These are phyloP conservation scores for Lodderomyces pseudojiufengensis DNA, from an alignment of 1,139 yeast genomes.

Conservation along the genomic window DNA sequence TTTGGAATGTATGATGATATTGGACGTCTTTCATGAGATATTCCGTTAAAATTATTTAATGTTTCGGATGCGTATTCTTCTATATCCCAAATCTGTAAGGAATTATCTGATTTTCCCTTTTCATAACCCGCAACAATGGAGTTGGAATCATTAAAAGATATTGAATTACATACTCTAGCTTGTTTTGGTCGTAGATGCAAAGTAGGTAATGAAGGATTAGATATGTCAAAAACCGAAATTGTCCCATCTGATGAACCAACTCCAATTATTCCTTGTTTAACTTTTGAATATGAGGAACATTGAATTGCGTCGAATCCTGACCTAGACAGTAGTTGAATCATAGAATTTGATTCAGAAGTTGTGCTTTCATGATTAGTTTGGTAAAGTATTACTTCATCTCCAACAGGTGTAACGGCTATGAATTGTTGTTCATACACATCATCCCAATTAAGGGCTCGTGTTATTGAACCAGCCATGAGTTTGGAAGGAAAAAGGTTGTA, in stretches of 20 bases:
- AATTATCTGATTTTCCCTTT: constrained; percentile 72
- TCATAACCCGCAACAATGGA: constrained; percentile 78
- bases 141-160: constrained; percentile 64
- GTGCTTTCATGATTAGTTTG: constrained; percentile 48
- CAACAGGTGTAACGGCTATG: constrained; percentile 61
- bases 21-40: constrained; percentile 47
- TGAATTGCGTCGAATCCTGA: constrained; percentile 71
- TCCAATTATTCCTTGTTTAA: constrained; percentile 57
- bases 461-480: constrained; percentile 51
- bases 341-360: constrained; percentile 31
- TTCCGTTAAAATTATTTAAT: constrained; percentile 31
- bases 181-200: constrained; percentile 61
- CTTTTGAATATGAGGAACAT: constrained; percentile 63
- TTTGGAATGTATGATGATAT: constrained; percentile 61
- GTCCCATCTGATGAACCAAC: constrained; percentile 75
- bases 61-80: constrained; percentile 46
- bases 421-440: constrained; percentile 51
- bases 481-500: no score
- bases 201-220: constrained; percentile 33
- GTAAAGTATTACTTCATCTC: constrained; percentile 64
- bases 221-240: constrained; percentile 61
- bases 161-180: constrained; percentile 68
- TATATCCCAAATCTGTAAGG: constrained; percentile 81
- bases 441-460: constrained; percentile 61
- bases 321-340: constrained; percentile 48